These are phyloP conservation scores for Paracoccidioides brasiliensis DNA, from an alignment of 2,329 filamentous ascomycete species.

Conservation along the genomic window DNA sequence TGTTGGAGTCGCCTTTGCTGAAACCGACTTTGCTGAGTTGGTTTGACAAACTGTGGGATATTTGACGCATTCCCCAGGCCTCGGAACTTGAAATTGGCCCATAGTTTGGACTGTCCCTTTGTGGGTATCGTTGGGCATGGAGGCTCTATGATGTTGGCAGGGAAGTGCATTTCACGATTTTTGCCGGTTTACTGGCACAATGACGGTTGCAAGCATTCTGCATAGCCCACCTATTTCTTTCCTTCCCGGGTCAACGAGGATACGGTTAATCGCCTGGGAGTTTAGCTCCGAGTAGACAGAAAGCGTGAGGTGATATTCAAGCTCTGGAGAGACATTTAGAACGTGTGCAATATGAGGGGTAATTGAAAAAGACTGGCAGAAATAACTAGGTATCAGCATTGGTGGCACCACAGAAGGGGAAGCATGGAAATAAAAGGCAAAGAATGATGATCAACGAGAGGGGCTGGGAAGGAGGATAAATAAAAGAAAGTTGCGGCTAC, in stretches of 20 bases:
- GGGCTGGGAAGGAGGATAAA: not conserved
- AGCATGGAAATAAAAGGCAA: no score
- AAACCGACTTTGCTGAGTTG: not conserved
- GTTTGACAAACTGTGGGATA: conserved; percentile 9
- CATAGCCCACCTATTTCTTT: conserved; percentile 8
- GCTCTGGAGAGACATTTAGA: conserved; percentile 5
- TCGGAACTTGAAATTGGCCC: conserved; percentile 20
- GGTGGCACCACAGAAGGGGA: not conserved
- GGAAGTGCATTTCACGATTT: conserved; percentile 5
- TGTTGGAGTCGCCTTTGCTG: no score
- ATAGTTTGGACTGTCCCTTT: conserved; percentile 18
- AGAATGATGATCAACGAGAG: no score
- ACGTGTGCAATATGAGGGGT: conserved; percentile 12
- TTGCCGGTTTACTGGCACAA: conserved; percentile 12
- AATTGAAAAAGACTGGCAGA: conserved; percentile 12
- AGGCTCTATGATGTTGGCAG: conserved; percentile 13
- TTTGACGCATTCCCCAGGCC: conserved; percentile 20
- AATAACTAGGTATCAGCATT: not conserved
- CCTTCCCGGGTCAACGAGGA: conserved; percentile 14
- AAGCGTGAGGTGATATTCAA: conserved; percentile 10
- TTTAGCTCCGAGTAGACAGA: conserved; percentile 14
- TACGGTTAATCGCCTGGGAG: conserved; percentile 11
- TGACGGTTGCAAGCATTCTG: conserved; percentile 16
- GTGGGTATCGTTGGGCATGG: conserved; percentile 10
- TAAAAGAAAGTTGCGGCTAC: not conserved